Evolutionary conservation across 75 land plant species (phyloP).

Genomic region (Selaginella moellendorffii): DNA sequence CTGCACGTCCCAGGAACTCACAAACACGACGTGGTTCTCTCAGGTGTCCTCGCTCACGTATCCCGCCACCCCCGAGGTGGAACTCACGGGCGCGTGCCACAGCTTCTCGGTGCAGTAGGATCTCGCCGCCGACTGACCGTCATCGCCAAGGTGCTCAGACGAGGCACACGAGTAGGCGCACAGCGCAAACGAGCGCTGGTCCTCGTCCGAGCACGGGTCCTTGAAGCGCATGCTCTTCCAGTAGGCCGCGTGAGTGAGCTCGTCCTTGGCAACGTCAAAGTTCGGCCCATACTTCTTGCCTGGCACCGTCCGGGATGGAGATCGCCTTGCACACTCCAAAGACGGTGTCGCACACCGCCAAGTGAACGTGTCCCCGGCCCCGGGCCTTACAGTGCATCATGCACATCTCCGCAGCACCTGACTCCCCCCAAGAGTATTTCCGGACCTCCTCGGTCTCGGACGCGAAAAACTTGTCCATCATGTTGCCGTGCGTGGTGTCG

Average conservation of each 20-base stretch:
- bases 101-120: conserved; percentile 26
- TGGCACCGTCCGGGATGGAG: conserved; percentile 12
- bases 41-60: conserved; percentile 1
- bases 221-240: no score
- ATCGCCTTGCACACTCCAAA: no score
- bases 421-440: no score
- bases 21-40: conserved; percentile 1
- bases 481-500: conserved; percentile 25
- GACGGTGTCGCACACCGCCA: conserved; percentile 12
- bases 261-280: background rate
- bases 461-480: no score
- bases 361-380: no score
- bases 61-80: conserved; percentile 13
- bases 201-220: no score
- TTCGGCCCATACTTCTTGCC: background rate
- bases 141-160: conserved; percentile 6
- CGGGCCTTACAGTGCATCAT: no score
- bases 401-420: no score
- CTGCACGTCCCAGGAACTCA: background rate
- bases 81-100: conserved; percentile 25
- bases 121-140: background rate
- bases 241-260: no score
- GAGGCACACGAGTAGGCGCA: conserved; percentile 15
- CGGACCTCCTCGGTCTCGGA: no score
- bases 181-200: no score